Conservation (phyloP, 257 asterid genomes). For the Galeopsis tetrahit region DNA sequence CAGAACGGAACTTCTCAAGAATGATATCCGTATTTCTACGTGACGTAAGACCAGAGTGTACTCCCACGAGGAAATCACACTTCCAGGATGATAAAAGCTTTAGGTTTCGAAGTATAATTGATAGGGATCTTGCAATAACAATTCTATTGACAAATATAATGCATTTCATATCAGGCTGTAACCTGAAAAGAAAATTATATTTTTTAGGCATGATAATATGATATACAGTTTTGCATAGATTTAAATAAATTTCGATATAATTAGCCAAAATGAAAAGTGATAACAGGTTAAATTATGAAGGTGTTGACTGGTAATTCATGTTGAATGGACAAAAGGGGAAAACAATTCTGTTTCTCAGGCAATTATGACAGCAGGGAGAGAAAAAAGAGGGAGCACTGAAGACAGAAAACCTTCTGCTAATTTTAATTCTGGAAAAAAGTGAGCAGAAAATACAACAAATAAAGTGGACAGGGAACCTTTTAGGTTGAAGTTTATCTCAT, state of each 20-base stretch:
- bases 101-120: slow-evolving; percentile 62
- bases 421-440: too few relatives aligned
- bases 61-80: slow-evolving; percentile 89
- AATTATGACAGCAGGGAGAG: not conserved
- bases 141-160: slow-evolving; percentile 92
- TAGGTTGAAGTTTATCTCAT: not conserved
- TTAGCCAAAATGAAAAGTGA: slow-evolving; percentile 1
- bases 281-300: not conserved
- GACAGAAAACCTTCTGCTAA: not conserved
- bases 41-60: slow-evolving; percentile 75
- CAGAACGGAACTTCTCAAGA: slow-evolving; percentile 87
- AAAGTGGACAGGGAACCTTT: not conserved
- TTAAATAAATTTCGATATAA: slow-evolving; percentile 1
- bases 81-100: slow-evolving; percentile 80
- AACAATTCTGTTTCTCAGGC: not conserved
- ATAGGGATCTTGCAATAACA: slow-evolving; percentile 86
- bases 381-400: not conserved
- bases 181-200: slow-evolving; percentile 58
- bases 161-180: slow-evolving; percentile 85
- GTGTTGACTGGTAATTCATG: not conserved
- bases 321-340: not conserved
- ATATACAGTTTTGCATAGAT: slow-evolving; percentile 19
- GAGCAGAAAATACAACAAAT: not conserved
- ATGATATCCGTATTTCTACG: slow-evolving; percentile 63
- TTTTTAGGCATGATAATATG: slow-evolving; percentile 26